These are phyloP conservation scores for Candida dubliniensis DNA, from an alignment of 1,139 yeast genomes.

Conservation along the genomic window DNA sequence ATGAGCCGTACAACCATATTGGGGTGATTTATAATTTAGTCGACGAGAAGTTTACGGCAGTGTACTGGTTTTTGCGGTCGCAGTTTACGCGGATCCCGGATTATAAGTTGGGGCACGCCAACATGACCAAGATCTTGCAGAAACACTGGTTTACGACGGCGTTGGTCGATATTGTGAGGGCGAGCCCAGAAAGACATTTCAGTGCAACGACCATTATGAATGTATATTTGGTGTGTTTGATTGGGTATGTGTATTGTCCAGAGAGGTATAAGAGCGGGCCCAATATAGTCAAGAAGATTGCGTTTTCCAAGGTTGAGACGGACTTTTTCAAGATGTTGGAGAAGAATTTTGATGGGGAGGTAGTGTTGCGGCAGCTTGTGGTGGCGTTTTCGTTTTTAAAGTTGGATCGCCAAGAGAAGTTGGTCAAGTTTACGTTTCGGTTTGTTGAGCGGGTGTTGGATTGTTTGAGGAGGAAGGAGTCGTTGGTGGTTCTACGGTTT, in stretches of 20 bases:
- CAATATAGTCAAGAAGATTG: conserved; percentile 24
- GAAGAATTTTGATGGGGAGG: conserved; percentile 14
- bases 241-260: conserved; percentile 33
- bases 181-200: conserved; percentile 7
- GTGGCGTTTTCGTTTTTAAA: conserved; percentile 23
- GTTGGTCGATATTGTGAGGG: conserved; percentile 18
- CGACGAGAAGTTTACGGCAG: conserved; percentile 35
- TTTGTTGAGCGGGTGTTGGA: conserved; percentile 32
- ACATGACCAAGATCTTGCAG: conserved; percentile 33
- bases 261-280: conserved; percentile 26
- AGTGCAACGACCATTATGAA: conserved; percentile 20
- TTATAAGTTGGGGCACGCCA: conserved; percentile 40
- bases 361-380: conserved; percentile 25
- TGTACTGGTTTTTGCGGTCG: conserved; percentile 57
- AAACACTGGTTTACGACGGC: conserved; percentile 33
- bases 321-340: conserved; percentile 21
- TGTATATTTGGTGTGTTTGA: conserved; percentile 25
- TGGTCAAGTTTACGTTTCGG: conserved; percentile 25
- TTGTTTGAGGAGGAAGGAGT: conserved; percentile 23
- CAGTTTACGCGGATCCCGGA: conserved; percentile 54
- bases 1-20: conserved; percentile 65
- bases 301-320: conserved; percentile 27
- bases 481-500: conserved; percentile 41
- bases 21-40: conserved; percentile 53
- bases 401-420: conserved; percentile 18